A percentile compares a stretch with the other conserved stretches of the same genome.
These are phyloP conservation scores for Dichotomopilus funicola DNA, from an alignment of 2,329 filamentous ascomycete genomes.

Conservation along the genomic window DNA sequence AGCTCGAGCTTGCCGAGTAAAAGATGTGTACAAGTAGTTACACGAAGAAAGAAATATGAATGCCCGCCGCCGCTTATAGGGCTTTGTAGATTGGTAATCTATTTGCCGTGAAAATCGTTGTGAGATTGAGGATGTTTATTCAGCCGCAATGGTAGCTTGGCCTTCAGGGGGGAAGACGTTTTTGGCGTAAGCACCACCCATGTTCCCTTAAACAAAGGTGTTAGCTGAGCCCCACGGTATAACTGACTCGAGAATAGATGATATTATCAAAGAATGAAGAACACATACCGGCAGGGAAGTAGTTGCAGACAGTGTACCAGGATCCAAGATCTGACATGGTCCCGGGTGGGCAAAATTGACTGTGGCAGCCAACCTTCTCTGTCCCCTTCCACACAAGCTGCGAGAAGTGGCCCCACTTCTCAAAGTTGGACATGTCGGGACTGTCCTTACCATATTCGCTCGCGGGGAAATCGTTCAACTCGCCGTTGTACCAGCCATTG, in stretches of 20 bases:
- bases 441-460: constrained; percentile 52
- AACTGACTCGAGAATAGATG: background rate
- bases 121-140: background rate
- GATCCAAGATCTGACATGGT: constrained; percentile 46
- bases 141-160: constrained; percentile 25
- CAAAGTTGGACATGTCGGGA: constrained; percentile 57
- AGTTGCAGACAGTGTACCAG: constrained; percentile 88
- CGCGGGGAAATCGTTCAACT: constrained; percentile 52
- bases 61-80: constrained; percentile 7
- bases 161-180: constrained; percentile 44
- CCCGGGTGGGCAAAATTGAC: constrained; percentile 46
- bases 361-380: constrained; percentile 57
- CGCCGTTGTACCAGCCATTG: constrained; percentile 84
- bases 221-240: constrained; percentile 16
- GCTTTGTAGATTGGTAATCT: background rate
- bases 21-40: constrained; percentile 17
- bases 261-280: background rate
- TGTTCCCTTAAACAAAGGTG: constrained; percentile 39
- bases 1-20: constrained; percentile 10
- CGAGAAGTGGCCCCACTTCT: constrained; percentile 66
- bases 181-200: constrained; percentile 41
- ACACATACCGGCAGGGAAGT: constrained; percentile 61
- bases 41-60: constrained; percentile 18
- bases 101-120: background rate
- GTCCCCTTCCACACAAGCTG: constrained; percentile 67